Conservation (phyloP, 2,329 filamentous ascomycete genomes). For the Colletotrichum eremochloae region DNA sequence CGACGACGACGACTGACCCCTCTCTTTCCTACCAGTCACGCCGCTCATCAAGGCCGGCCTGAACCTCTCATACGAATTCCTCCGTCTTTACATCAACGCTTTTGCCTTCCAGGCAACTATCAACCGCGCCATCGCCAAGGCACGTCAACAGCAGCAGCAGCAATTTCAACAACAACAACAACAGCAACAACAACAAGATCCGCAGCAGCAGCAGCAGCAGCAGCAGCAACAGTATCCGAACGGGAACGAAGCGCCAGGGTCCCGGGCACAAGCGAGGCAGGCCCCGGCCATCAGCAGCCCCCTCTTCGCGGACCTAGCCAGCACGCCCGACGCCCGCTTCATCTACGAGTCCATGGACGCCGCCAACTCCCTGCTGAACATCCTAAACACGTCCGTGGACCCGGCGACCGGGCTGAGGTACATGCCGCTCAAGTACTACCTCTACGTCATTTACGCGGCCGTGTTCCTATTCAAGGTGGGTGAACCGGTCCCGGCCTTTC, state of each 20-base stretch:
- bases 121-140: conserved; percentile 57
- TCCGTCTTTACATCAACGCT: conserved; percentile 80
- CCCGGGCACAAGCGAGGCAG: background rate
- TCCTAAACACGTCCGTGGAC: conserved; percentile 71
- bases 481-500: no score
- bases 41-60: conserved; percentile 76
- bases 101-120: conserved; percentile 82
- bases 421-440: conserved; percentile 74
- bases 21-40: conserved; percentile 59
- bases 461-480: conserved; percentile 74
- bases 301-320: conserved; percentile 66
- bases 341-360: conserved; percentile 76
- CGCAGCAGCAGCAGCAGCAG: background rate
- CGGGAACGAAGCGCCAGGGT: conserved; percentile 50
- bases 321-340: conserved; percentile 73
- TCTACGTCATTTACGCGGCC: conserved; percentile 73
- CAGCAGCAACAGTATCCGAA: conserved; percentile 51
- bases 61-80: conserved; percentile 78
- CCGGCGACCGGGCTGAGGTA: conserved; percentile 71
- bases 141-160: conserved; percentile 31
- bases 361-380: conserved; percentile 71
- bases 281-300: conserved; percentile 15
- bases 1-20: no score
- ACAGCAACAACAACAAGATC: background rate
- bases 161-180: background rate